phyloP scores from a whole-genome alignment of 2,329 filamentous ascomycete species.

The Ambrosiella cleistominuta region DNA sequence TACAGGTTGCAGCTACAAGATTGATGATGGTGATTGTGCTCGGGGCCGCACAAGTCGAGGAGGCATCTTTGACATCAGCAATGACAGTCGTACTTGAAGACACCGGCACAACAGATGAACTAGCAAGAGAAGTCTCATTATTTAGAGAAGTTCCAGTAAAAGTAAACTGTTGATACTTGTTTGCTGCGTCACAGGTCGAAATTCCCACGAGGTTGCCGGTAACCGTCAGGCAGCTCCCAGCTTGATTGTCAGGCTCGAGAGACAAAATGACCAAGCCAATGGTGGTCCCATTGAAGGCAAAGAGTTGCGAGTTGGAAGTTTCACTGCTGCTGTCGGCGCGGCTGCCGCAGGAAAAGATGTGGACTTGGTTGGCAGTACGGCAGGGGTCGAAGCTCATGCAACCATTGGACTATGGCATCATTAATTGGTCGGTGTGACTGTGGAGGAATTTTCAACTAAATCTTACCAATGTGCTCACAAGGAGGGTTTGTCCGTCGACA shows the following conservation, averaged over 20 bases:
- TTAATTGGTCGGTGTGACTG: not conserved
- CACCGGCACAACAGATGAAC: not conserved
- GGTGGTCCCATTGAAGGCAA: conserved; percentile 26
- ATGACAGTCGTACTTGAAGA: not conserved
- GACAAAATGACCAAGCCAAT: conserved; percentile 25
- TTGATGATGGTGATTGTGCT: conserved; percentile 6
- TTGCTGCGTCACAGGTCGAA: conserved; percentile 24
- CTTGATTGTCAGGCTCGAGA: conserved; percentile 24
- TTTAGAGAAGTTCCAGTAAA: conserved; percentile 8
- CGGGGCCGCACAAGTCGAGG: not conserved
- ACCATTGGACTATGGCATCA: conserved; percentile 24
- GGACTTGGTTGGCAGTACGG: conserved; percentile 31
- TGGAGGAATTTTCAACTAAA: not conserved
- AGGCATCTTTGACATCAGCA: not conserved
- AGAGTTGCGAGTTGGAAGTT: conserved; percentile 35
- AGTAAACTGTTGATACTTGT: conserved; percentile 27
- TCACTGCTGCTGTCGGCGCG: conserved; percentile 34
- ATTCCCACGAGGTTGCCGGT: conserved; percentile 27
- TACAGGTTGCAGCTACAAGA: conserved; percentile 7
- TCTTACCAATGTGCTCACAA: conserved; percentile 35
- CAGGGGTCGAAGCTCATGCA: conserved; percentile 41
- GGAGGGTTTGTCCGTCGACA: conserved; percentile 26
- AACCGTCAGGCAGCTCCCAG: conserved; percentile 29
- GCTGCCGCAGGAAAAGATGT: conserved; percentile 41
- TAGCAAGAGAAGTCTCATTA: not conserved